Evolutionary conservation across 306 rosid species (phyloP).

Genomic region (Arachis stenosperma): DNA sequence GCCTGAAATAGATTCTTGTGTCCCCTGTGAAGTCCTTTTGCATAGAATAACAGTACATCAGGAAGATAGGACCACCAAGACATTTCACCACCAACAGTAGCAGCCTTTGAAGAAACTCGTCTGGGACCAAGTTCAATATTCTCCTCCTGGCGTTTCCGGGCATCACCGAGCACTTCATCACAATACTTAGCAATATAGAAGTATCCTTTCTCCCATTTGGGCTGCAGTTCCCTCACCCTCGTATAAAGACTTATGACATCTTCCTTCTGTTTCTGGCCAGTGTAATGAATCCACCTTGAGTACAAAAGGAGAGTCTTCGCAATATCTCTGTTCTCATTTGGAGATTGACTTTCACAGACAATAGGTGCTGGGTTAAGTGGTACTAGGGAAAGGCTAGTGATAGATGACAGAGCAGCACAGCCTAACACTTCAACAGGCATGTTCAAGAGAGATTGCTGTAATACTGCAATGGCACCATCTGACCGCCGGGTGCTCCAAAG

Average conservation of each 20-base stretch:
- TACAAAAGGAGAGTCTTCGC: slow-evolving; percentile 95
- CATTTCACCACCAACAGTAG: slow-evolving; percentile 65
- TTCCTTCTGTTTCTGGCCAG: slow-evolving; percentile 99
- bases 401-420: slow-evolving; percentile 76
- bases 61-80: slow-evolving; percentile 89
- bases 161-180: slow-evolving; percentile 93
- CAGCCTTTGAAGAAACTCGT: slow-evolving; percentile 55
- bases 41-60: slow-evolving; percentile 88
- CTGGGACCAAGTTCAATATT: slow-evolving; percentile 59
- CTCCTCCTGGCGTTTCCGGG: slow-evolving; percentile 96
- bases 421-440: slow-evolving; percentile 86
- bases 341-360: slow-evolving; percentile 69
- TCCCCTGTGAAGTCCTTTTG: slow-evolving; percentile 93
- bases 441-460: slow-evolving; percentile 88
- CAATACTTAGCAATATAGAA: slow-evolving; percentile 90
- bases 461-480: slow-evolving; percentile 90
- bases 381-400: slow-evolving; percentile 83
- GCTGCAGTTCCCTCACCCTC: slow-evolving; percentile 93
- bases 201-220: slow-evolving; percentile 95
- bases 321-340: slow-evolving; percentile 68
- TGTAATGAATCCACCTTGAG: slow-evolving; percentile 95
- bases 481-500: slow-evolving; percentile 92
- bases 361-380: slow-evolving; percentile 66
- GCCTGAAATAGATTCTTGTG: slow-evolving; percentile 98
- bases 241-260: slow-evolving; percentile 80